Evolutionary conservation across 108 stramenopile genomes (phyloP).

Genomic region (Aurantiochytrium sp.): DNA sequence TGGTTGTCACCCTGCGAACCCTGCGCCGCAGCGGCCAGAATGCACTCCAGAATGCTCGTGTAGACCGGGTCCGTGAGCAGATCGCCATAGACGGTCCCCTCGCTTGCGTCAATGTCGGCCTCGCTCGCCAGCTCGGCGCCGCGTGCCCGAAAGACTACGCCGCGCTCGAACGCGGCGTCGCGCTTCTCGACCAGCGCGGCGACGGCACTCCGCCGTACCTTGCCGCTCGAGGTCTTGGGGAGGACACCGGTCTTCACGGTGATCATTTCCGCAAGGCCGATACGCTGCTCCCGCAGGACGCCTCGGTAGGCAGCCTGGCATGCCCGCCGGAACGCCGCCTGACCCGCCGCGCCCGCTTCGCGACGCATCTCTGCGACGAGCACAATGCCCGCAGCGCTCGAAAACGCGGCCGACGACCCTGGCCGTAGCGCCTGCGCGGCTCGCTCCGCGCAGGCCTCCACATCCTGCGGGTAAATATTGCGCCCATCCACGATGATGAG

Average conservation of each 20-base stretch:
- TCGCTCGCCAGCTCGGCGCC: neutral
- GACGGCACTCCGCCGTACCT: constrained; percentile 73
- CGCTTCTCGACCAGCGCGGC: neutral
- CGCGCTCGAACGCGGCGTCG: neutral
- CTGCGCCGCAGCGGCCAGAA: no score
- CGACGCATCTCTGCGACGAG: constrained; percentile 66
- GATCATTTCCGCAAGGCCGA: constrained; percentile 61
- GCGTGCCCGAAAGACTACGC: neutral
- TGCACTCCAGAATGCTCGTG: no score
- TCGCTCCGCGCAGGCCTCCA: constrained; percentile 89
- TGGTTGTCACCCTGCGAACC: no score
- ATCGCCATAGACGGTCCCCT: no score
- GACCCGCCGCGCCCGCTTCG: neutral
- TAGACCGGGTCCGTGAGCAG: no score
- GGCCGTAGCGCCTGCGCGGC: constrained; percentile 57
- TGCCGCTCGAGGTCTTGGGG: constrained; percentile 96
- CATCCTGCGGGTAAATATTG: constrained; percentile 99
- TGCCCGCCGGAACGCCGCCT: neutral
- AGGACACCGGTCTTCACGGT: constrained; percentile 75
- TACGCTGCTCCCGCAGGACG: constrained; percentile 49
- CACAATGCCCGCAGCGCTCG: constrained; percentile 58
- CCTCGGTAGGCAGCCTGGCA: neutral
- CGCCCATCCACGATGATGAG: constrained; percentile 92
- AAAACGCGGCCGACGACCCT: constrained; percentile 92
- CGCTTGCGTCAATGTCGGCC: neutral